phyloP scores from a whole-genome alignment of 2,329 filamentous ascomycete species.

The Didymella arachidicola region DNA sequence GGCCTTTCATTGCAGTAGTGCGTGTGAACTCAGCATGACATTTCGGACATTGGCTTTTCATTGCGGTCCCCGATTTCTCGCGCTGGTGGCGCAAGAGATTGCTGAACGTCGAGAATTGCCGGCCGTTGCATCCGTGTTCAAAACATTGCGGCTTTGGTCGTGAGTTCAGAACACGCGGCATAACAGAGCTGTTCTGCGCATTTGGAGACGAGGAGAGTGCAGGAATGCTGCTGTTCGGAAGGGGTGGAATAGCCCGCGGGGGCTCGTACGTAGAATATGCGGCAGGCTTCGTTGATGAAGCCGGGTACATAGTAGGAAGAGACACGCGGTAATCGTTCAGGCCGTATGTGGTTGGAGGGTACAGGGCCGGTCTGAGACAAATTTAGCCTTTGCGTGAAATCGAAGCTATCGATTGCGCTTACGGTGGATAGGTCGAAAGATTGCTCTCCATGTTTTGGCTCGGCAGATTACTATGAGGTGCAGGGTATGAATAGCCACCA shows the following conservation, averaged over 20 bases:
- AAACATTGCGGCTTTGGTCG: conserved; percentile 95
- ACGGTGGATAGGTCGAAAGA: conserved; percentile 46
- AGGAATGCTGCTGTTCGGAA: conserved; percentile 29
- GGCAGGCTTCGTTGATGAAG: conserved; percentile 42
- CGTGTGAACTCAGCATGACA: conserved; percentile 94
- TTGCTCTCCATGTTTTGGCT: conserved; percentile 41
- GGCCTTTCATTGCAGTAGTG: conserved; percentile 86
- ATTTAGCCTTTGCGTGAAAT: not conserved
- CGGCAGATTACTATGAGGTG: conserved; percentile 41
- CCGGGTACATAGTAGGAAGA: conserved; percentile 49
- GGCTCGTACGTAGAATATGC: conserved; percentile 46
- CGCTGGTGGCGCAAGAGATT: conserved; percentile 91
- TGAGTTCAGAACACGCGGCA: conserved; percentile 71
- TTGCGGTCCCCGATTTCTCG: conserved; percentile 89
- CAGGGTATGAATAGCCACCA: conserved; percentile 45
- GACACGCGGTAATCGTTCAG: conserved; percentile 44
- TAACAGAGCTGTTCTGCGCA: conserved; percentile 37
- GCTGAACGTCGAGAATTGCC: conserved; percentile 95
- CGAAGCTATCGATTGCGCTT: conserved; percentile 7
- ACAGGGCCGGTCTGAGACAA: conserved; percentile 38
- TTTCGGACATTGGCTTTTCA: conserved; percentile 87
- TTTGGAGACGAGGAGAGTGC: conserved; percentile 41
- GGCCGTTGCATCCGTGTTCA: conserved; percentile 96
- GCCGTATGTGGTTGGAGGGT: conserved; percentile 46
- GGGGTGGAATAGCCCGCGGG: conserved; percentile 32